phyloP scores from a whole-genome alignment of 1,139 yeast genomes.

The Entelexis paramagnoliae region DNA sequence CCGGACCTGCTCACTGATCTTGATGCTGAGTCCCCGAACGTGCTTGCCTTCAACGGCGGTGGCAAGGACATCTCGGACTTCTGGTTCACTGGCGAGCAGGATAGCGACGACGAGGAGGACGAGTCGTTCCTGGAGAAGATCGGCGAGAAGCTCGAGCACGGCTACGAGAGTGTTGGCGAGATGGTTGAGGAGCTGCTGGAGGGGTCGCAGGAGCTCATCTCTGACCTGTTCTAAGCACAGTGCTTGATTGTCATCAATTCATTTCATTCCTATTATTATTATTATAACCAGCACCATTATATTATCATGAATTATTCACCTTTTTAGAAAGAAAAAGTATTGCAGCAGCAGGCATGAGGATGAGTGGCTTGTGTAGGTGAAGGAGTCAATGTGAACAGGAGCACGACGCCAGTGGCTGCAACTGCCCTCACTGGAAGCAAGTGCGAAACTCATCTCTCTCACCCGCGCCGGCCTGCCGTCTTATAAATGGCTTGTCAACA shows the following conservation, averaged over 20 bases:
- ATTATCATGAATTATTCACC: too few relatives aligned
- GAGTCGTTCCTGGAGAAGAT: conserved; percentile 11
- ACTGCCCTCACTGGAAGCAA: too few relatives aligned
- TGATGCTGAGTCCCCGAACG: conserved; percentile 77
- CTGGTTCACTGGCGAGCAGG: conserved; percentile 38
- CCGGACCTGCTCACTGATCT: conserved; percentile 56
- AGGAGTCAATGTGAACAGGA: too few relatives aligned
- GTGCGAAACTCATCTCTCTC: too few relatives aligned
- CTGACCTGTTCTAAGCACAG: not conserved
- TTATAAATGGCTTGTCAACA: too few relatives aligned
- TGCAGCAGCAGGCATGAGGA: too few relatives aligned
- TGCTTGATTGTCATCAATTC: not conserved
- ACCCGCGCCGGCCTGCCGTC: too few relatives aligned
- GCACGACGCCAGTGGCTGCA: too few relatives aligned
- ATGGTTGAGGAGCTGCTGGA: conserved; percentile 16
- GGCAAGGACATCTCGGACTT: conserved; percentile 67
- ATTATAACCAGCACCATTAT: not conserved
- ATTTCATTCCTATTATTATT: not conserved
- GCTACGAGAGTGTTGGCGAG: conserved; percentile 12
- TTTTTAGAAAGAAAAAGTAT: too few relatives aligned
- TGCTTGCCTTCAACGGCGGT: conserved; percentile 87
- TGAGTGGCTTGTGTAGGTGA: too few relatives aligned
- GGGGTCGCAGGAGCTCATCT: conserved; percentile 1
- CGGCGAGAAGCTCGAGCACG: conserved; percentile 9
- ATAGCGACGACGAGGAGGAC: conserved; percentile 8